Conservation (phyloP, 1,139 yeast species). For the Spathaspora jeffriesii region DNA sequence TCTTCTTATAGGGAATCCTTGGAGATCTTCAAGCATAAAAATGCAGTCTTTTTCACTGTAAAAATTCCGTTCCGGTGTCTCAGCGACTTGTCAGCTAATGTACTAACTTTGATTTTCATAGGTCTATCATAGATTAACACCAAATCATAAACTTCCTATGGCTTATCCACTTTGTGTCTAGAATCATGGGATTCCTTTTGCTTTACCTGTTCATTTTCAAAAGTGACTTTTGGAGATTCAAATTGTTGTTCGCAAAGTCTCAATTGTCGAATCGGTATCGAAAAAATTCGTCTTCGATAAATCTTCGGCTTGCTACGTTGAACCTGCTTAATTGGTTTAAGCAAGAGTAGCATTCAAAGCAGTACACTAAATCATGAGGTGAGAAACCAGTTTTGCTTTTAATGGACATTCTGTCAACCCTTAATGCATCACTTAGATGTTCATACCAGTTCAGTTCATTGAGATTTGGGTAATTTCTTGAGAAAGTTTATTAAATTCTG, state of each 20-base stretch:
- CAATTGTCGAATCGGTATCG: slow-evolving; percentile 3
- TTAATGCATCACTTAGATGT: background rate
- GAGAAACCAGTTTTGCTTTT: background rate
- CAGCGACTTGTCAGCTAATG: background rate
- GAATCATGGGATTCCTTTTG: background rate
- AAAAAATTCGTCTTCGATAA: background rate
- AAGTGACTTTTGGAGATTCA: background rate
- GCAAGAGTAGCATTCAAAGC: background rate
- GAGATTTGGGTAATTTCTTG: background rate
- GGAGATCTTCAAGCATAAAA: no score
- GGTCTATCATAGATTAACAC: slow-evolving; percentile 5
- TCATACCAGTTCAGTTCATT: background rate
- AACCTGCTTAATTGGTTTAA: background rate
- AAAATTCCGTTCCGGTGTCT: no score
- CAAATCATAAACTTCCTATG: background rate
- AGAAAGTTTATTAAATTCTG: background rate
- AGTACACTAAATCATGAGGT: background rate
- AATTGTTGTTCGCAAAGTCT: background rate
- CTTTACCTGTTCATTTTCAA: background rate
- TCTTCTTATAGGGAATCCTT: no score
- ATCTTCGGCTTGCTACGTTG: background rate
- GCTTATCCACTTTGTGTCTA: background rate
- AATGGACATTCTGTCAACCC: background rate
- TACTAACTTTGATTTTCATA: background rate
- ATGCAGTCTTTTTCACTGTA: no score